These are phyloP conservation scores for Datura wrightii DNA, from an alignment of 257 asterid genomes.

Conservation along the genomic window DNA sequence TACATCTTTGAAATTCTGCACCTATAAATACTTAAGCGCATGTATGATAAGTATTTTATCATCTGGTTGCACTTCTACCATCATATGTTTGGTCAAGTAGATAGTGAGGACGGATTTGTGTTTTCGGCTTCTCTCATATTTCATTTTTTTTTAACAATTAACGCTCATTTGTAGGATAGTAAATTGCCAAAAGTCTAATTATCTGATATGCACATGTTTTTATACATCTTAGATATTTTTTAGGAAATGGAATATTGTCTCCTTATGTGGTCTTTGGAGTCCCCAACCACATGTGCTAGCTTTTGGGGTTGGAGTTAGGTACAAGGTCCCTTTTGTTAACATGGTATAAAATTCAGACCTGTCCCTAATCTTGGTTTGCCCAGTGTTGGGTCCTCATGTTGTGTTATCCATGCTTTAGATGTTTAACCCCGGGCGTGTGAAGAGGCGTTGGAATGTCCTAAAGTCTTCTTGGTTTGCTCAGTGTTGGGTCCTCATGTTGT, in stretches of 20 bases:
- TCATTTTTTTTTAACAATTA: conserved; percentile 8
- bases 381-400: not conserved
- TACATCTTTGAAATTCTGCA: conserved; percentile 3
- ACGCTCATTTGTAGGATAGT: not conserved
- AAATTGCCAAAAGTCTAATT: conserved; percentile 4
- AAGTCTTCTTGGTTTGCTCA: not conserved
- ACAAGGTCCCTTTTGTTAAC: not conserved
- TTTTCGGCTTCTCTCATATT: not conserved
- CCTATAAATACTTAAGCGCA: not conserved
- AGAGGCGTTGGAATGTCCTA: not conserved
- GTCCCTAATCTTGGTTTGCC: not conserved
- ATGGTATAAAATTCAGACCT: not conserved
- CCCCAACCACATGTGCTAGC: not conserved
- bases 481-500: not conserved
- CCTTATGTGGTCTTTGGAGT: not conserved
- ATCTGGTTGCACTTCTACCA: conserved; percentile 6
- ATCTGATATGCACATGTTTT: not conserved
- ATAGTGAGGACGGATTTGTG: not conserved
- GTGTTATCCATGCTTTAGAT: conserved; percentile 10
- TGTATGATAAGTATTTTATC: conserved; percentile 26
- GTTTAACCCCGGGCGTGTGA: not conserved
- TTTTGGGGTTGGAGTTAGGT: not conserved
- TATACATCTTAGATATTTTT: not conserved
- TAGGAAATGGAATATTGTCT: conserved; percentile 13
- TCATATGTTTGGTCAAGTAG: conserved; percentile 9